Evolutionary conservation across 108 stramenopile species (phyloP), one percentile per base, ranked within the genome.

Genomic region (Aurantiochytrium sp.): DNA sequence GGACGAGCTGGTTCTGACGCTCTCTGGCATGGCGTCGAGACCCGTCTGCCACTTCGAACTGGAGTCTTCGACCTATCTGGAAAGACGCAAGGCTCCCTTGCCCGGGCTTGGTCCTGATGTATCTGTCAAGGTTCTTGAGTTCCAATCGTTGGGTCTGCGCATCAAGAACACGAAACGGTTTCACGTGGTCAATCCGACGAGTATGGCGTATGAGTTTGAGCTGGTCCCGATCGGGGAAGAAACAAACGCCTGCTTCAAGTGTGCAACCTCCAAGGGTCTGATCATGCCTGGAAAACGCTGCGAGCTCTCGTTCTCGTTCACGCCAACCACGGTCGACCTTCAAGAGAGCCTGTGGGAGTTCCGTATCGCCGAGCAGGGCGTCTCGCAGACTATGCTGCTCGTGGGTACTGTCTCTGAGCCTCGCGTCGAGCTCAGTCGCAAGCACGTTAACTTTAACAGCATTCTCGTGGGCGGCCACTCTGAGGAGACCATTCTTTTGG

Each of bases 261-360:
- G 94, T 90, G 91, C 64, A 10, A 93, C 91, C 5, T 58, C 60
- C 25, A 60, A 71, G 57, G 94, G 94, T 53, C 91, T 90, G 91
- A 92, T 95, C 58, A 58, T 94, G 44, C 60, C 92, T 10, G 94
- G 94, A 6, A 91, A 91, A 87, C 88, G 93, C 43, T 90, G 90
- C 89, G 94, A 95, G 91, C 93, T 95, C 92, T 91, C 89, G n/a
- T 95, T 95, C 91, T 94, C 94, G 69, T 95, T 60, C 88, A 87
- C 92, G 49, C 94, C 94, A 8, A 91, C 89, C 23, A 92, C 90
- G 23, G 90, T 88, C 23, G 91, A 51, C 58, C 83, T 83, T 5
- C 90, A 90, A 23, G 92, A 95, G 92, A 76, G 93, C 49, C 93
- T 95, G 44, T 94, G 58, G 45, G 90, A 90, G 59, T 94, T 95